Evolutionary conservation across 805 yeast species (phyloP), one percentile per base, ranked within the genome.

Genomic region (Nakazawaea ernobii): DNA sequence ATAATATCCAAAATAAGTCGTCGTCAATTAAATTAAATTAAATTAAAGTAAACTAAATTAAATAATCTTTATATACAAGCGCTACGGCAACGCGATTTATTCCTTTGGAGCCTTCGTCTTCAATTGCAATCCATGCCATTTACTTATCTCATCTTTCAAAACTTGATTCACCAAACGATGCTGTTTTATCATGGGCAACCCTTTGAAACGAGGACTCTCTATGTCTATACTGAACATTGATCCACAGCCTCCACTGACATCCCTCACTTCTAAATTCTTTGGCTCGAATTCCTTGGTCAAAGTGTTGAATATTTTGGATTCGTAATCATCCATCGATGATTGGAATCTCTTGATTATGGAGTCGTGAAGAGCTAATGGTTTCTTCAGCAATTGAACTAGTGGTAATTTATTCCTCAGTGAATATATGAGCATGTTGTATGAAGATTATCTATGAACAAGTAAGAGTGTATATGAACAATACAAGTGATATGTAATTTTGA

Each of bases 121-220:
- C 52, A 92, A 72, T 63, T 92, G 97, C 45, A 92, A 69, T 0
- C 99, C 99, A 62, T 94, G 99, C 99, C 98, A 94, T 58, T 84
- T 74, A 28, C 80, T 69, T 40, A 94, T 88, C 57, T 94, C 98
- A 37, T 88, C 95, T 51, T 84, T 82, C 56, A 94, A 70, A 2
- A 82, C 71, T 46, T 80, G 78, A 65, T 94, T 92, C 13, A 94
- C 98, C 55, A 92, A 63, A 51, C 96, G 75, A 59, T 94, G 99
- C 63, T 94, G 99, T 60, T 90, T 91, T 54, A 94, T 74, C 82
- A 88, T 88, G 1, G 87, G 70, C 39, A 87, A 60, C 0, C 96
- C 96, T 55, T 85, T 80, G 67, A 94, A 94, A 58, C 79, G 69
- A 1, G 71, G 73, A 46, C 94, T 82, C 40, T 82, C 85, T 14